Evolutionary conservation across 352 stramenopile species (phyloP).

Genomic region (Pythium brachiatum): DNA sequence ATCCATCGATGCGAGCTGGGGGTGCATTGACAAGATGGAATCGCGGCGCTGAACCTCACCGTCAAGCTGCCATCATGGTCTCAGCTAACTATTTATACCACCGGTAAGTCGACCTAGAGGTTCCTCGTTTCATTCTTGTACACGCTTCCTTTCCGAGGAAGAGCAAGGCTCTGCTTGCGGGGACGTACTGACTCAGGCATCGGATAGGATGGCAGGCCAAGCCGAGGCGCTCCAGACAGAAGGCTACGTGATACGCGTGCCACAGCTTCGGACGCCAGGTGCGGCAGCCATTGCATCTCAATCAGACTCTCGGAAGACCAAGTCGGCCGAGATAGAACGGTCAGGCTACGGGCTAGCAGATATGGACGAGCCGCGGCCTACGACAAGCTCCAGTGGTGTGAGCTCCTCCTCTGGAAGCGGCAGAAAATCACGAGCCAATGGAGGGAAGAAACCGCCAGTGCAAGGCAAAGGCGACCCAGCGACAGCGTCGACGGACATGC

Average conservation of each 20-base stretch:
- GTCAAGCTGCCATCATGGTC: not conserved
- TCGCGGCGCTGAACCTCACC: not conserved
- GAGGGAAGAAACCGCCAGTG: not conserved
- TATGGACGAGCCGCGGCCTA: not conserved
- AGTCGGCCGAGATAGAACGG: slow-evolving; percentile 12
- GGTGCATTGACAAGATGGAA: not conserved
- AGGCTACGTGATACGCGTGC: not conserved
- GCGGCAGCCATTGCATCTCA: not conserved
- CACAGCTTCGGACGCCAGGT: not conserved
- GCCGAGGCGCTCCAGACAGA: not conserved
- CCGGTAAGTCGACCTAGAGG: not conserved
- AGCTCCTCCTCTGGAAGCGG: not conserved
- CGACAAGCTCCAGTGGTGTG: not conserved
- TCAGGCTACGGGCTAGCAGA: slow-evolving; percentile 1
- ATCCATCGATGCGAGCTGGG: not conserved
- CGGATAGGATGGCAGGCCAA: not conserved
- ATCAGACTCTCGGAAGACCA: not conserved
- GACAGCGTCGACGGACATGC: not conserved
- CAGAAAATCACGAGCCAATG: not conserved
- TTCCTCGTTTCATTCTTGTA: not conserved
- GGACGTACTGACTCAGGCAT: not conserved
- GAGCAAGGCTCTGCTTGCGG: too few species aligned
- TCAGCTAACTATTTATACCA: slow-evolving; percentile 7
- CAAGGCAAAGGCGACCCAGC: not conserved
- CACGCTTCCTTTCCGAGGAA: not conserved